phyloP scores from a whole-genome alignment of 1,139 yeast species.

The Eremothecium cymbalariae region DNA sequence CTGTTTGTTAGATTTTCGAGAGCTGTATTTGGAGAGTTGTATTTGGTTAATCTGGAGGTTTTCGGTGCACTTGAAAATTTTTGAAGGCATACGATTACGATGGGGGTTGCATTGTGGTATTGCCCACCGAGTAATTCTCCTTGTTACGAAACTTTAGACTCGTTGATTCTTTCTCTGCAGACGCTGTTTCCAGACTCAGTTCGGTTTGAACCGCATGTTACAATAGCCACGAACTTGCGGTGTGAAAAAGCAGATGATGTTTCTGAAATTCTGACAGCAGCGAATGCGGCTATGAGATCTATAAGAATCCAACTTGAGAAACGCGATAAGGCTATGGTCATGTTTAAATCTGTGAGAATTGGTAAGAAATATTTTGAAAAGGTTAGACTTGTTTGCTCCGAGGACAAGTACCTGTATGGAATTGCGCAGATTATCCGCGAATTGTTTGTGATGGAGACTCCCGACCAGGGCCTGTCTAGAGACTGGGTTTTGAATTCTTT shows the following conservation, averaged over 20 bases:
- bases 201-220: constrained; percentile 66
- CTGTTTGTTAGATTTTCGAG: too few species aligned
- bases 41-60: too few species aligned
- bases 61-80: too few species aligned
- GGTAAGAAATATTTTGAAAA: constrained; percentile 50
- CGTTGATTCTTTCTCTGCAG: constrained; percentile 55
- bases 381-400: constrained; percentile 49
- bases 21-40: too few species aligned
- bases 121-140: constrained; percentile 55
- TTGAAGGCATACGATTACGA: too few species aligned
- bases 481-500: constrained; percentile 52
- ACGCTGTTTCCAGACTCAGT: constrained; percentile 68
- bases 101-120: constrained; percentile 59
- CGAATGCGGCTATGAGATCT: constrained; percentile 54
- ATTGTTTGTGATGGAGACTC: constrained; percentile 42
- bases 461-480: constrained; percentile 17
- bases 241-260: constrained; percentile 49
- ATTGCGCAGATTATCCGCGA: constrained; percentile 67
- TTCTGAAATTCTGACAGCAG: constrained; percentile 52
- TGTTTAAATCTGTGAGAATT: constrained; percentile 29
- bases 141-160: constrained; percentile 48
- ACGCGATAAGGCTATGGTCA: constrained; percentile 30
- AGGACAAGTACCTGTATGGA: constrained; percentile 51
- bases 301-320: constrained; percentile 12
- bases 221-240: constrained; percentile 55